phyloP scores from a whole-genome alignment of 106 monocot species.

The Allium sativum region DNA sequence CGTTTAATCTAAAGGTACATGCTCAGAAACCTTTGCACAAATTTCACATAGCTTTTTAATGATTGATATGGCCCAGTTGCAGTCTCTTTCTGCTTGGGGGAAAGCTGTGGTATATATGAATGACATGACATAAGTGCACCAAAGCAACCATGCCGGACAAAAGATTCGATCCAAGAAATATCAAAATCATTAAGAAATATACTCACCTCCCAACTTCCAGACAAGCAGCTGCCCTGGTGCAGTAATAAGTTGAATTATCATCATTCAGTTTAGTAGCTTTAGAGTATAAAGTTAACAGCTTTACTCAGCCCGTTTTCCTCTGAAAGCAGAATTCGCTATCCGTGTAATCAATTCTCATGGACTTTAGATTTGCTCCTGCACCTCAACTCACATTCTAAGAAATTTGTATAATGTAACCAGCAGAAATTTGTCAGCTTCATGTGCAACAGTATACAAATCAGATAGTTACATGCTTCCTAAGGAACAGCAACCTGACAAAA shows the following conservation, averaged over 20 bases:
- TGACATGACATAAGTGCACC: background rate
- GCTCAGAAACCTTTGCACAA: too few species aligned
- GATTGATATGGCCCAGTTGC: conserved; percentile 66
- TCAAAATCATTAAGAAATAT: background rate
- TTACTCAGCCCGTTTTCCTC: too few species aligned
- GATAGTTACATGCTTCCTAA: conserved; percentile 63
- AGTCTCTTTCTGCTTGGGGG: conserved; percentile 91
- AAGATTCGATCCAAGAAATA: too few species aligned
- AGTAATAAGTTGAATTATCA: conserved; percentile 69
- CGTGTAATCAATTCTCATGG: too few species aligned
- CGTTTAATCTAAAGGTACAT: too few species aligned
- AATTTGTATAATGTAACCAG: too few species aligned
- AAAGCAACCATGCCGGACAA: too few species aligned
- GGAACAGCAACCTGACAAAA: conserved; percentile 52
- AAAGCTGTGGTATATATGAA: conserved; percentile 38
- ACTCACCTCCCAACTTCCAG: conserved; percentile 80
- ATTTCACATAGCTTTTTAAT: conserved; percentile 63
- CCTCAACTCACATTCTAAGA: too few species aligned
- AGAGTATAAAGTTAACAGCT: conserved; percentile 68
- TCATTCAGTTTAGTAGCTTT: conserved; percentile 82
- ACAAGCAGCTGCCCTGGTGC: conserved; percentile 89
- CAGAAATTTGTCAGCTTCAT: too few species aligned
- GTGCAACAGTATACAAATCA: conserved; percentile 70
- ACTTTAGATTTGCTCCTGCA: too few species aligned
- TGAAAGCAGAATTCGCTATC: too few species aligned